Base-by-base conservation (phyloP, 2,329 filamentous ascomycete species). In the Xylaria multiplex region DNA sequence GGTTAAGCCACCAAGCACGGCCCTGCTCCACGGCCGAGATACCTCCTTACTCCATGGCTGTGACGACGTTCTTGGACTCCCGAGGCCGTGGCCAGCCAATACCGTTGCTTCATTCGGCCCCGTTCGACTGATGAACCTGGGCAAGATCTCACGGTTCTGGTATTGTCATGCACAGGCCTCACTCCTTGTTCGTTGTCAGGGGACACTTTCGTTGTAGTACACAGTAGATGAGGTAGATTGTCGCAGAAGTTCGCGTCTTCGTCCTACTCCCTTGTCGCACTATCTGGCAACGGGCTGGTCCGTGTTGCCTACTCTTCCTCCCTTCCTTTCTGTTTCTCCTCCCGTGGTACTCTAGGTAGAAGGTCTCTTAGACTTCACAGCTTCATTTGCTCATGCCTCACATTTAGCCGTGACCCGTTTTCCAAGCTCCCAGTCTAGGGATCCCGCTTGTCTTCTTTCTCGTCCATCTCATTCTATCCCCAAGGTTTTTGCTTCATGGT, bases 401-500 rank as follows among this genome's bases (percentile, higher is more conserved):
- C 67, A 70, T 70, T 67, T 70, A 64, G 59, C 67, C 65, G 65
- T 67, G 46, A 59, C 46, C 55, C 53, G 57, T 65, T 56, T 65
- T 63, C 54, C 62, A 62, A 64, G 59, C 50, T 69, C 66, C 62
- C 54, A 27, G 37, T 27, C 50, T 45, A 46, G 67, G 67, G 65
- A 69, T 66, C 62, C 42, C 35, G 62, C 16, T 54, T 71, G 60
- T 62, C 64, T 65, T 65, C 64, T n/a, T 68, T 50, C 16, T 62
- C 55, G 24, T 55, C 35, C 30, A n/a, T 62, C 22, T 49, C 22
- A 27, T 54, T 61, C 71, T 56, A 63, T 64, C 65, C 73, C 69
- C 65, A 58, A 70, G 53, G 64, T 61, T n/a, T 67, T 58, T 68
- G 64, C 68, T 81, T 79, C 74, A 81, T 82, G 80, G 77, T 76